Evolutionary conservation across 129 eudicot species (phyloP).

Genomic region (Helichrysum umbraculigerum): DNA sequence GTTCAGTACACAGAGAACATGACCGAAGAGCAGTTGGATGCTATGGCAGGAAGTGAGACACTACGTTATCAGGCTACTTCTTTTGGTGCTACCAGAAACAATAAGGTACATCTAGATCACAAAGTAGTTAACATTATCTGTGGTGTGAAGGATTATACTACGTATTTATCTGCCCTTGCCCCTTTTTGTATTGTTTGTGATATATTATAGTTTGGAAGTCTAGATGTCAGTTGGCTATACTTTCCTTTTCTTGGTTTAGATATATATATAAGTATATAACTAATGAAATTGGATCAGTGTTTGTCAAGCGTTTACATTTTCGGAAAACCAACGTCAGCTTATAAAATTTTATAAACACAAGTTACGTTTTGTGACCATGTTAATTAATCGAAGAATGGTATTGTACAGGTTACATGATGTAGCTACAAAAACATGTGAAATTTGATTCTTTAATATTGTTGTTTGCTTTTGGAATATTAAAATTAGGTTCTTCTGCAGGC

Average conservation of each 20-base stretch:
- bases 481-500: constrained; percentile 50
- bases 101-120: constrained; percentile 59
- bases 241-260: neutral
- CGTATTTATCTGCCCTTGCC: neutral
- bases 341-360: neutral
- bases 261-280: neutral
- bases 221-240: neutral
- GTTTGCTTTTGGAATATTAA: constrained; percentile 20
- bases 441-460: neutral
- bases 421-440: constrained; percentile 5
- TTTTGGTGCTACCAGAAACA: constrained; percentile 86
- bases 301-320: neutral
- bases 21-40: constrained; percentile 98
- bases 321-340: neutral
- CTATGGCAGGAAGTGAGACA: constrained; percentile 98
- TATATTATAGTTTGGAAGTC: neutral
- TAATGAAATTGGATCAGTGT: neutral
- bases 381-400: neutral
- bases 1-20: constrained; percentile 98
- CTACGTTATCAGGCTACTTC: constrained; percentile 94
- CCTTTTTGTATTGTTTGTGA: neutral
- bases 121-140: neutral
- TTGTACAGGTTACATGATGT: neutral
- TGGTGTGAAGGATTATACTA: neutral
- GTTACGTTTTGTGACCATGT: neutral